Conservation (phyloP, 192 early-diverging fungal genomes). For the Rhizophagus prolifer region DNA sequence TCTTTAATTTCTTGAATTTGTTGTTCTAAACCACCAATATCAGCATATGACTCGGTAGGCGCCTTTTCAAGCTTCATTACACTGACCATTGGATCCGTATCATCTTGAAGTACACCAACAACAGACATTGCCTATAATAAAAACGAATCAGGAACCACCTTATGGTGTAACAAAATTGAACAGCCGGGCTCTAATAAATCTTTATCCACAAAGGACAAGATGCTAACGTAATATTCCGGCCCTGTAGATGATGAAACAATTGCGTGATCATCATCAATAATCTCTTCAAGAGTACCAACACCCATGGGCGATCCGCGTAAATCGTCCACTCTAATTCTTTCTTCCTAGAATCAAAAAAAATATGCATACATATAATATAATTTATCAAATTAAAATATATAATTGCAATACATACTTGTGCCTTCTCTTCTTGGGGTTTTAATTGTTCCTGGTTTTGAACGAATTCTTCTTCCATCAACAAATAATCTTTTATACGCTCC, state of each 20-base stretch:
- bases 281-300: conserved; percentile 95
- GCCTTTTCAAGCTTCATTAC: conserved; percentile 99
- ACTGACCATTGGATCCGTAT: conserved; percentile 97
- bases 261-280: conserved; percentile 99
- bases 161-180: conserved; percentile 91
- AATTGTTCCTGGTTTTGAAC: conserved; percentile 97
- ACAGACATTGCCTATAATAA: conserved; percentile 71
- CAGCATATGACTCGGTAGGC: conserved; percentile 97
- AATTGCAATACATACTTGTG: conserved; percentile 18
- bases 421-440: conserved; percentile 96
- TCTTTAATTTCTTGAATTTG: conserved; percentile 99
- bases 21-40: conserved; percentile 94
- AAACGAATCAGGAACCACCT: conserved; percentile 45
- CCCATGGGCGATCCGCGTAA: conserved; percentile 96
- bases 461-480: conserved; percentile 99
- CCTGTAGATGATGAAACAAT: conserved; percentile 92
- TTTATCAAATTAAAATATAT: background rate
- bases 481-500: conserved; percentile 97
- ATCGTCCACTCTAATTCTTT: conserved; percentile 92
- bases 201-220: conserved; percentile 99
- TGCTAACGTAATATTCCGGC: conserved; percentile 95
- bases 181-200: conserved; percentile 97
- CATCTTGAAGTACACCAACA: conserved; percentile 93
- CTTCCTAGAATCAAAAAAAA: conserved; percentile 60
- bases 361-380: background rate